A percentile compares a stretch with the other conserved stretches of the same genome.
Conservation (phyloP, 1,139 yeast species). For the Candida mesenterica region DNA sequence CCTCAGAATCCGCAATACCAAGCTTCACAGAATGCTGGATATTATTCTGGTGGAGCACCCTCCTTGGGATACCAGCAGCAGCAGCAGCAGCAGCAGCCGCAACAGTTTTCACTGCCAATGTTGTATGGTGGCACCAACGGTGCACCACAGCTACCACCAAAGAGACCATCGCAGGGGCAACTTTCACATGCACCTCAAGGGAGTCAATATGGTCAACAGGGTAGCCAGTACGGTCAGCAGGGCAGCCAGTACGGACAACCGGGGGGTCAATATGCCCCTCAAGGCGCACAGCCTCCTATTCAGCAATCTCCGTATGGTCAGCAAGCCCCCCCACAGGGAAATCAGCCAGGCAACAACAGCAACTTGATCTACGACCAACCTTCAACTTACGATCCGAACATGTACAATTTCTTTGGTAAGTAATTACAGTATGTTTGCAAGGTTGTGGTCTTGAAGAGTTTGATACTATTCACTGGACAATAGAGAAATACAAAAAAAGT, state of each 20-base stretch:
- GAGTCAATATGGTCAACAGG: no score
- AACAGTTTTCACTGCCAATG: conserved; percentile 7
- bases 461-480: no score
- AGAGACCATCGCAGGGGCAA: conserved; percentile 9
- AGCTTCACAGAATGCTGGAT: not conserved
- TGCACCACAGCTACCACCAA: conserved; percentile 23
- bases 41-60: not conserved
- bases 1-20: conserved; percentile 4
- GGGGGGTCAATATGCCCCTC: no score
- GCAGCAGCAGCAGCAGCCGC: conserved; percentile 4
- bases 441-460: no score
- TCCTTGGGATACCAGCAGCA: conserved; percentile 10
- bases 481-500: no score
- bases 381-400: conserved; percentile 46
- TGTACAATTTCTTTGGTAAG: conserved; percentile 41
- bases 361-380: conserved; percentile 47
- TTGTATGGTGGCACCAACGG: not conserved
- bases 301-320: no score
- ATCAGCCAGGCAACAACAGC: not conserved
- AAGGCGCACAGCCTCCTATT: no score
- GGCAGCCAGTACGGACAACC: no score
- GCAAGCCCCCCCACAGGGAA: not conserved
- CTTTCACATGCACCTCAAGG: conserved; percentile 3
- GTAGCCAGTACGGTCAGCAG: no score
- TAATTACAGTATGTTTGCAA: no score